phyloP scores from a whole-genome alignment of 2,329 filamentous ascomycete species.

The Alternaria novae-zelandiae region DNA sequence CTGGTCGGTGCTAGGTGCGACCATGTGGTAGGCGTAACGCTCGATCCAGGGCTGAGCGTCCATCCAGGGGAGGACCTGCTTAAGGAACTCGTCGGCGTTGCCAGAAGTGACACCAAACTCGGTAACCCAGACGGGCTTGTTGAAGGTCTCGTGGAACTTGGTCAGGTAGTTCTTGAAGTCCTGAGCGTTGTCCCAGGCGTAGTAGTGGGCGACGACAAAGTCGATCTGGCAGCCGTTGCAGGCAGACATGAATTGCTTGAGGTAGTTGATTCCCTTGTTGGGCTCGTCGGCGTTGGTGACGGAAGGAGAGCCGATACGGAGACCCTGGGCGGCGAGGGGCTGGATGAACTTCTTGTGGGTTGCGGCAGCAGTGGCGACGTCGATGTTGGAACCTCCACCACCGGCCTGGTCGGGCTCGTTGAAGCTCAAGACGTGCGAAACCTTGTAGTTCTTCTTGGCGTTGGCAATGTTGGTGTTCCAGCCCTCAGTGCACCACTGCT shows the following conservation, averaged over 20 bases:
- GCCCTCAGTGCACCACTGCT: constrained; percentile 32
- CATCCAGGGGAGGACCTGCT: constrained; percentile 44
- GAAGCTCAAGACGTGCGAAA: constrained; percentile 43
- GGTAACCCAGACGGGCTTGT: constrained; percentile 46
- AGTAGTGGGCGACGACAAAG: constrained; percentile 48
- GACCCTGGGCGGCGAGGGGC: constrained; percentile 27
- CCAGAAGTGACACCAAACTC: constrained; percentile 44
- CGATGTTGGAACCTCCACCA: constrained; percentile 38
- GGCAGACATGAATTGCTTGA: constrained; percentile 34
- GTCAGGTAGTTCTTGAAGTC: constrained; percentile 49
- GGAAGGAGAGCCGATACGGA: constrained; percentile 45
- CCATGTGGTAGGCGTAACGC: constrained; percentile 43
- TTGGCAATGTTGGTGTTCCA: constrained; percentile 38
- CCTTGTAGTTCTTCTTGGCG: constrained; percentile 37
- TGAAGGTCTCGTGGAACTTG: constrained; percentile 35
- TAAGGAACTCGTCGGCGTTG: constrained; percentile 35
- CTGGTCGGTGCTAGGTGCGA: constrained; percentile 25
- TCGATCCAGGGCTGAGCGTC: constrained; percentile 41
- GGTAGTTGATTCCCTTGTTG: constrained; percentile 40
- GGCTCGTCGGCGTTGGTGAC: constrained; percentile 41
- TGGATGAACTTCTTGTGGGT: constrained; percentile 37
- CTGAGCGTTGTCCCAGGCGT: constrained; percentile 38
- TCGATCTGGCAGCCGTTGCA: constrained; percentile 43
- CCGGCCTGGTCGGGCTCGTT: constrained; percentile 49
- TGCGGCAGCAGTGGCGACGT: constrained; percentile 25